Conservation (phyloP, 1,139 yeast genomes). For the Hansenula anomala region DNA sequence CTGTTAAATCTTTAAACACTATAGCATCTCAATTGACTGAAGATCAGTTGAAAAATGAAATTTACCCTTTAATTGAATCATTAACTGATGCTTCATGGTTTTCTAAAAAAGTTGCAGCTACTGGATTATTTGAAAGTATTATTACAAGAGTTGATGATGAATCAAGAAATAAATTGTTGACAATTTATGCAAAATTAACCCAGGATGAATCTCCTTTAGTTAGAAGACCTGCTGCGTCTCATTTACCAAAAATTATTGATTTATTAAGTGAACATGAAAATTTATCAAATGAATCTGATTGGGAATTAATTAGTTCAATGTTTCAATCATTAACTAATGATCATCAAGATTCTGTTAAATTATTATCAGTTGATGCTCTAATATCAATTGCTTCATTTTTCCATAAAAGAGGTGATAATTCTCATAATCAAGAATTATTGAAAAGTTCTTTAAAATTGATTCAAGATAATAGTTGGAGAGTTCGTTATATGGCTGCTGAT, state of each 20-base stretch:
- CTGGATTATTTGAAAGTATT: constrained; percentile 79
- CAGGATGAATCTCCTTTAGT: constrained; percentile 98
- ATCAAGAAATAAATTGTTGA: constrained; percentile 55
- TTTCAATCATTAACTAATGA: constrained; percentile 77
- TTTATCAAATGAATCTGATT: constrained; percentile 43
- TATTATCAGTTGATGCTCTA: constrained; percentile 81
- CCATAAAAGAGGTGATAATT: constrained; percentile 48
- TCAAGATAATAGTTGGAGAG: constrained; percentile 95
- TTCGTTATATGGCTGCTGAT: constrained; percentile 95
- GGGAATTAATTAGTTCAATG: constrained; percentile 77
- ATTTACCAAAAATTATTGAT: constrained; percentile 69
- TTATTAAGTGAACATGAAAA: constrained; percentile 41
- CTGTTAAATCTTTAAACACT: constrained; percentile 77
- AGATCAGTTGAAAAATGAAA: constrained; percentile 61
- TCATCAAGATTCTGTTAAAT: constrained; percentile 93
- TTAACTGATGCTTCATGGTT: constrained; percentile 93
- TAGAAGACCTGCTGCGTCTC: constrained; percentile 87
- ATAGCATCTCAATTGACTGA: constrained; percentile 63
- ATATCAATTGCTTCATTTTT: constrained; percentile 67
- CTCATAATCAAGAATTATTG: constrained; percentile 59
- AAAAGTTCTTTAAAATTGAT: constrained; percentile 63
- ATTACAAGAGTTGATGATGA: constrained; percentile 54
- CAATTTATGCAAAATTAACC: constrained; percentile 63
- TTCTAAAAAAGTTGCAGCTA: constrained; percentile 85
- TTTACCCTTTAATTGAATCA: constrained; percentile 71